Conservation (phyloP, 2,329 filamentous ascomycete genomes). For the Pezicula carpinea region DNA sequence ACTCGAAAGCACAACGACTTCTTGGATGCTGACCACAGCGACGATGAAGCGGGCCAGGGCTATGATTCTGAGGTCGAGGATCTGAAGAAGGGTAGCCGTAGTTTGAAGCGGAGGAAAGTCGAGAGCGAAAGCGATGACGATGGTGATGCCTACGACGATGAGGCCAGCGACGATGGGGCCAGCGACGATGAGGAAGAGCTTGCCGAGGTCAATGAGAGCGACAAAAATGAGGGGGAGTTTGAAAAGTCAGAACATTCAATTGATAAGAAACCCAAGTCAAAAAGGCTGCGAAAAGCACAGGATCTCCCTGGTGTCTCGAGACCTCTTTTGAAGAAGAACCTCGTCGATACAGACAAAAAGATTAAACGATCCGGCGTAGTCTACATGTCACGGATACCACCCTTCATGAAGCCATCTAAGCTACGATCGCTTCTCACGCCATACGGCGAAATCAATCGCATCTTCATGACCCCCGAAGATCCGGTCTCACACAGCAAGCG, state of each 20-base stretch:
- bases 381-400: conserved; percentile 79
- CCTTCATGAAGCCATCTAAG: conserved; percentile 82
- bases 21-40: conserved; percentile 56
- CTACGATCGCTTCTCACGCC: conserved; percentile 69
- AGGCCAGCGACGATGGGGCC: conserved; percentile 22
- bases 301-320: conserved; percentile 46
- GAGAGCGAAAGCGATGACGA: conserved; percentile 34
- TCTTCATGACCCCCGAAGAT: conserved; percentile 77
- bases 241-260: conserved; percentile 21
- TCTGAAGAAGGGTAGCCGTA: conserved; percentile 58
- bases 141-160: conserved; percentile 33
- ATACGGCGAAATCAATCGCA: conserved; percentile 71
- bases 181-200: conserved; percentile 33
- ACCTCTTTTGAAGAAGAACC: conserved; percentile 61
- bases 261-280: conserved; percentile 15
- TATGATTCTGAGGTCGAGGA: conserved; percentile 65
- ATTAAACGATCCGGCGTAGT: conserved; percentile 73
- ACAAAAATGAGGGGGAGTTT: conserved; percentile 23
- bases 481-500: conserved; percentile 60
- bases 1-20: conserved; percentile 69
- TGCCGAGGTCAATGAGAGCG: conserved; percentile 3
- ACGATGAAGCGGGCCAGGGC: conserved; percentile 43
- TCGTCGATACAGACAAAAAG: conserved; percentile 58
- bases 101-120: conserved; percentile 60
- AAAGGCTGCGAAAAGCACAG: conserved; percentile 22